These are phyloP conservation scores for Durio zibethinus DNA, from an alignment of 345 rosid species.

Conservation along the genomic window DNA sequence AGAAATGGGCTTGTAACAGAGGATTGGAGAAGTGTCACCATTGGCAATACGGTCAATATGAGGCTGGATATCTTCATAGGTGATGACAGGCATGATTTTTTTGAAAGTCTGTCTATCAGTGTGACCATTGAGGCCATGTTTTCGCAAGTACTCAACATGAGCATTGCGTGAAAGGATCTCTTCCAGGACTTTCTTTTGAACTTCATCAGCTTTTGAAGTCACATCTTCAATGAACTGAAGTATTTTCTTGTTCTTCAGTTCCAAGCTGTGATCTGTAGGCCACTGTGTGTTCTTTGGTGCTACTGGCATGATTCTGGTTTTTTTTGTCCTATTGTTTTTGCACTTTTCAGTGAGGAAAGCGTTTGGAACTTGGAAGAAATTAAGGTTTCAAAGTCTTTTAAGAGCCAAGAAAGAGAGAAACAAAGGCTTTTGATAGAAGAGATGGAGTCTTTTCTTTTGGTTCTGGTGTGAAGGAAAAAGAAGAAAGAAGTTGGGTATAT, in stretches of 20 bases:
- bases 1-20: conserved; percentile 85
- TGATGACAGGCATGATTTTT: conserved; percentile 64
- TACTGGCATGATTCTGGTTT: conserved; percentile 61
- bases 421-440: background rate
- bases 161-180: conserved; percentile 88
- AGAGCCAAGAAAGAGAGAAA: background rate
- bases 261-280: conserved; percentile 35
- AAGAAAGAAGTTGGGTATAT: conserved; percentile 31
- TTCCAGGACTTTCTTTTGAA: conserved; percentile 64
- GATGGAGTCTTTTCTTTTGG: conserved; percentile 11
- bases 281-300: conserved; percentile 48
- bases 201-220: conserved; percentile 62
- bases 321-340: background rate
- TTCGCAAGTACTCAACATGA: conserved; percentile 76
- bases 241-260: conserved; percentile 48
- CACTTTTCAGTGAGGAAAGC: background rate
- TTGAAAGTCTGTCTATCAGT: conserved; percentile 75
- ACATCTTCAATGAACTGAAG: conserved; percentile 85
- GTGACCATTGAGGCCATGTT: conserved; percentile 59
- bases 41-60: conserved; percentile 85
- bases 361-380: background rate
- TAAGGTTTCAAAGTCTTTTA: background rate
- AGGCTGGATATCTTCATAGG: conserved; percentile 78
- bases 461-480: conserved; percentile 48
- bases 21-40: conserved; percentile 83